A percentile compares a stretch with the other conserved stretches of the same genome.
These are phyloP conservation scores for Acacia melanoxylon DNA, from an alignment of 306 rosid genomes.

Conservation along the genomic window DNA sequence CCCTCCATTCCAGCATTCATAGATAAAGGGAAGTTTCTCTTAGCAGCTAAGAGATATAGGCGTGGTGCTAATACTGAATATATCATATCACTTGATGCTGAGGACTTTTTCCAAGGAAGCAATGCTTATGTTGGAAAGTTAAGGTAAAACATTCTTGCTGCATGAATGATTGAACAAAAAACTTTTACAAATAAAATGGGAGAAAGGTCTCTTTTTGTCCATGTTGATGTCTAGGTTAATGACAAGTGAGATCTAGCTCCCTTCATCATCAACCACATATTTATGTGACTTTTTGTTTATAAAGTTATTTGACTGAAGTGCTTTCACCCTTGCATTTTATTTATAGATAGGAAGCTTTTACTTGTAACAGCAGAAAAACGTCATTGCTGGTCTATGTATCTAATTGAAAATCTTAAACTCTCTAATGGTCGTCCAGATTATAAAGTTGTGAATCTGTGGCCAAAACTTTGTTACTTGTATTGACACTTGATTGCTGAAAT, in stretches of 20 bases:
- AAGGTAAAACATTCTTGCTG: slow-evolving; percentile 53
- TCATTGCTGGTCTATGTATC: background rate
- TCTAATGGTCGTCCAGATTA: background rate
- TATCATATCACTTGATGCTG: slow-evolving; percentile 88
- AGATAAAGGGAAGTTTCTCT: slow-evolving; percentile 89
- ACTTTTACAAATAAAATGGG: slow-evolving; percentile 3
- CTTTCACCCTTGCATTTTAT: background rate
- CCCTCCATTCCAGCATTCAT: slow-evolving; percentile 62
- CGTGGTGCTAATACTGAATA: slow-evolving; percentile 86
- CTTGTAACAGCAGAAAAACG: background rate
- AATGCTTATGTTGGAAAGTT: slow-evolving; percentile 95
- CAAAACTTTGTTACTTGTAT: slow-evolving; percentile 1
- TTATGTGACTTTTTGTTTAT: background rate
- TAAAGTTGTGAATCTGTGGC: background rate
- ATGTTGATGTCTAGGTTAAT: background rate
- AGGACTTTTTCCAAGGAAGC: slow-evolving; percentile 91
- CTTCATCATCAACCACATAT: background rate
- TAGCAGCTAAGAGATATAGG: slow-evolving; percentile 92
- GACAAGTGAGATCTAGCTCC: background rate
- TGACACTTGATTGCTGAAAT: slow-evolving; percentile 16
- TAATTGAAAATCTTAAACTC: background rate
- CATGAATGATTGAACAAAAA: slow-evolving; percentile 21
- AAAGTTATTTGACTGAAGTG: background rate
- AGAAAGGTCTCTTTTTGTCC: background rate
- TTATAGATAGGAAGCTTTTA: background rate